Base-by-base conservation (phyloP, 2,329 filamentous ascomycete species). In the Erysiphe pulchra region DNA sequence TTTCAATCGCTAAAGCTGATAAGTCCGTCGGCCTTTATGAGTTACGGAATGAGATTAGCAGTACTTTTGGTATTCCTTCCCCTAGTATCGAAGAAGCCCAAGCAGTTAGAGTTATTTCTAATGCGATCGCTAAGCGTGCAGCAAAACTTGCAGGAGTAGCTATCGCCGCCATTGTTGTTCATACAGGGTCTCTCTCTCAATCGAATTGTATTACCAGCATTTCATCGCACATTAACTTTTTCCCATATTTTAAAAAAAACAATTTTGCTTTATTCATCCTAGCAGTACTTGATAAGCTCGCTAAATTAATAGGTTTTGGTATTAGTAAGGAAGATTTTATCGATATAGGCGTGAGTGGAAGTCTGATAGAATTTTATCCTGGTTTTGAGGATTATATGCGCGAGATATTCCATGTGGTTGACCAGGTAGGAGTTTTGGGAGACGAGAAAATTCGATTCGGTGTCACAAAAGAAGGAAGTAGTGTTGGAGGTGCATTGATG, bases 391-490 rank as follows among this genome's bases (percentile, higher is more conserved):
- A 80, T 47, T 80, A 90, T 66, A 80, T 95, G 50, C 73, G 86
- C 50, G 81, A 92, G 57, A 82, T 82, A 7, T 67, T 95, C 48
- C 66, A 75, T 44, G 75, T 73, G 47, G 75, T 93, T 45, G 71
- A 83, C 14, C 75, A 79, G 49, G 80, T 95, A 54, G 87, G 87
- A 4, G 64, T 68, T 41, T 66, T 71, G 47, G 85, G 86, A 11
- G 85, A 92, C 52, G 79, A 81, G 63, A 81, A 77, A 62, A 81
- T 98, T 52, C 72, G 84, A 47, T 94, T 98, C 56, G 90, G 87
- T 18, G 90, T 95, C 56, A 90, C 90, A 50, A 94, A 93, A 68
- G 90, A 98, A 59, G 90, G 90, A 42, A 90, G 81, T 51, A 90
- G 84, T 50, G 82, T 93, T n/a, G 90, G 90, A 45, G 90, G 90